Conservation (phyloP, 2,329 filamentous ascomycete species). For the Alternaria dauci region DNA sequence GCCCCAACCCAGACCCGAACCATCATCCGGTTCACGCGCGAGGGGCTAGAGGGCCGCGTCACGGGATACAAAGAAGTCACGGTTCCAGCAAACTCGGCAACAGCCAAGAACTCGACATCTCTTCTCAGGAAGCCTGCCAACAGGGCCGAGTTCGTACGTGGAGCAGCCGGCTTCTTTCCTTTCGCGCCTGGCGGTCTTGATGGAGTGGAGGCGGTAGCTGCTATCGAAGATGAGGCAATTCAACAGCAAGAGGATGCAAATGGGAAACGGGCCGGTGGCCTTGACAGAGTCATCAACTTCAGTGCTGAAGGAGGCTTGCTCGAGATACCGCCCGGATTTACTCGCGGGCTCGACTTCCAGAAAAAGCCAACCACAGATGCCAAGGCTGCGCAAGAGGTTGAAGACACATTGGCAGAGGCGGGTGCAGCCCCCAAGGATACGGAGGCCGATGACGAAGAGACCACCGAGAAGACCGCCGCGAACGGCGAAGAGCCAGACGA, state of each 20-base stretch:
- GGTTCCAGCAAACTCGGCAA: constrained; percentile 85
- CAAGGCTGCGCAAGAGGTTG: constrained; percentile 73
- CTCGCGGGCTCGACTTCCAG: constrained; percentile 77
- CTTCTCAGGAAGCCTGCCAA: constrained; percentile 84
- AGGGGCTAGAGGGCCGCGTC: constrained; percentile 90
- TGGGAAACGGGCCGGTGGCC: constrained; percentile 56
- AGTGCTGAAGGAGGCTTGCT: constrained; percentile 79
- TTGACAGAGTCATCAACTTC: constrained; percentile 89
- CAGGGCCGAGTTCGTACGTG: constrained; percentile 88
- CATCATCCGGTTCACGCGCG: constrained; percentile 89
- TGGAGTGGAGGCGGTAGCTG: constrained; percentile 83
- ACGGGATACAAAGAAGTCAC: constrained; percentile 95
- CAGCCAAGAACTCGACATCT: constrained; percentile 94
- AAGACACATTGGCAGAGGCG: constrained; percentile 67
- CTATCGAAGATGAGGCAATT: constrained; percentile 78
- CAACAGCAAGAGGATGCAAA: constrained; percentile 57
- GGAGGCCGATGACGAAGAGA: constrained; percentile 37
- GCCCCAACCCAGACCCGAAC: constrained; percentile 92
- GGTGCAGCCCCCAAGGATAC: constrained; percentile 42
- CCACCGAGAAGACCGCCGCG: constrained; percentile 30
- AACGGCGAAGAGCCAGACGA: constrained; percentile 53
- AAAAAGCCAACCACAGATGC: constrained; percentile 65
- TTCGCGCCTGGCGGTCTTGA: constrained; percentile 93
- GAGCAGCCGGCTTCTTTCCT: constrained; percentile 91
- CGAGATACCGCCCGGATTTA: constrained; percentile 82